Conservation (phyloP, 164 flowering plant species). For the Cinnamomum micranthum region DNA sequence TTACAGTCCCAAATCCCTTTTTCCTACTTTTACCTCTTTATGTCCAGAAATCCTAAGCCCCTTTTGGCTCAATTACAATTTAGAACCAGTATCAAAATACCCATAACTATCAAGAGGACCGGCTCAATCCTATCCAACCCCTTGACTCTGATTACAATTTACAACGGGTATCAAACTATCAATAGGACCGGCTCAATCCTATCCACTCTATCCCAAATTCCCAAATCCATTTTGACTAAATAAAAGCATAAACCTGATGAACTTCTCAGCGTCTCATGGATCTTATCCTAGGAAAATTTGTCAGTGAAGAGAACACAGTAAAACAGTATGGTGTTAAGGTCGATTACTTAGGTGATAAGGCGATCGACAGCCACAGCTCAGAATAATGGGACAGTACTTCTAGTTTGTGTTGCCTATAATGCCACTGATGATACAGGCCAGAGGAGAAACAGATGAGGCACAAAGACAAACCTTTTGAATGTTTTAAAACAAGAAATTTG, state of each 20-base stretch:
- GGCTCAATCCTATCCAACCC: too few relatives aligned
- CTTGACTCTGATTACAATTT: too few relatives aligned
- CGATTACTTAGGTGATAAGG: constrained; percentile 35
- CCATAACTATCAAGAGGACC: too few relatives aligned
- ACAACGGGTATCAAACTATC: too few relatives aligned
- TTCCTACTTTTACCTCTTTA: too few relatives aligned
- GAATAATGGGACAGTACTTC: constrained; percentile 37
- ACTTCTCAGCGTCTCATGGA: constrained; percentile 50
- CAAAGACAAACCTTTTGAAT: background rate
- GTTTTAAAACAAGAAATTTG: background rate
- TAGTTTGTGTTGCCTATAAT: constrained; percentile 63
- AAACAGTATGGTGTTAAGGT: constrained; percentile 52
- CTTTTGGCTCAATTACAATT: too few relatives aligned
- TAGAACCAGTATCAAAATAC: too few relatives aligned
- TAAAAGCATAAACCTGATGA: constrained; percentile 49
- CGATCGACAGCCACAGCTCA: constrained; percentile 10
- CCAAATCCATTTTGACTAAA: too few relatives aligned
- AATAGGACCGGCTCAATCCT: too few relatives aligned
- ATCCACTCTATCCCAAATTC: too few relatives aligned
- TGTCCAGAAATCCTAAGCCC: constrained; percentile 14
- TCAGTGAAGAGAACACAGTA: constrained; percentile 41
- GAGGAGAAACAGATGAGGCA: constrained; percentile 12
- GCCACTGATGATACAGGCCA: constrained; percentile 64
- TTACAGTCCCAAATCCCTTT: too few relatives aligned
- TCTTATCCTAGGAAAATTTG: constrained; percentile 34